Base-by-base conservation (phyloP, 352 stramenopile species). In the Phytopythium litorale region DNA sequence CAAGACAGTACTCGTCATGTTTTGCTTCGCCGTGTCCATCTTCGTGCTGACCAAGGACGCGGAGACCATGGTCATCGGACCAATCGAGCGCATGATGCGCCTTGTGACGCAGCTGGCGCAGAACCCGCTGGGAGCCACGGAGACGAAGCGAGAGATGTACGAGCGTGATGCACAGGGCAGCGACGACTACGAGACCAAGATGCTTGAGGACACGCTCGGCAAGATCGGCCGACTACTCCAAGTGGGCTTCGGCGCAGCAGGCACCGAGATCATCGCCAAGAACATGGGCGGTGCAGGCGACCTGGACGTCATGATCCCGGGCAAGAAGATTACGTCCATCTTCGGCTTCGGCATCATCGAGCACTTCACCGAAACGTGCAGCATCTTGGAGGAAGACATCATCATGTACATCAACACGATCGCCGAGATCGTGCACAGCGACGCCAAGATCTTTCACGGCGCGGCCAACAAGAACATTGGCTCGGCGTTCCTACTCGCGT, bases 381-480 rank as follows among this genome's bases (percentile, higher is more conserved):
- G 85, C 60, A 72, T 92, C 33, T 70, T 99, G 1, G 89, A 98
- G 58, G 91, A 98, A 60, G 94, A 99, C 66, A 88, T 99, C 3
- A 98, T 98, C 80, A 98, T 89, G 53, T 98, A 99, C 74, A 98
- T 99, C 60, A 99, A 99, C 69, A 98, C 90, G 37, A 94, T 99
- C 62, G 97, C 96, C 3, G 85, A 91, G 46, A 98, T 99, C 59
- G 85, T 99, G 18, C 96, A 99, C 62, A 79, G 91, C 32, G 93
- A 98, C 63, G 90, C 96, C 2, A 96, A 97, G 64, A 67, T 94
- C 7, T 99, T 95, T 79, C 89, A 95, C 45, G 96, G 96, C 32
- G 92, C 96, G 43, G 97, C 92, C 46, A 99, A 99, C 70, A 99
- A 99, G 68, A 99, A 99, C 78, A 93, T 99, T 38, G 96, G 96